Evolutionary conservation across 2,329 filamentous ascomycete genomes (phyloP), one percentile per base, ranked within the genome.

Genomic region (Talaromyces sp.): DNA sequence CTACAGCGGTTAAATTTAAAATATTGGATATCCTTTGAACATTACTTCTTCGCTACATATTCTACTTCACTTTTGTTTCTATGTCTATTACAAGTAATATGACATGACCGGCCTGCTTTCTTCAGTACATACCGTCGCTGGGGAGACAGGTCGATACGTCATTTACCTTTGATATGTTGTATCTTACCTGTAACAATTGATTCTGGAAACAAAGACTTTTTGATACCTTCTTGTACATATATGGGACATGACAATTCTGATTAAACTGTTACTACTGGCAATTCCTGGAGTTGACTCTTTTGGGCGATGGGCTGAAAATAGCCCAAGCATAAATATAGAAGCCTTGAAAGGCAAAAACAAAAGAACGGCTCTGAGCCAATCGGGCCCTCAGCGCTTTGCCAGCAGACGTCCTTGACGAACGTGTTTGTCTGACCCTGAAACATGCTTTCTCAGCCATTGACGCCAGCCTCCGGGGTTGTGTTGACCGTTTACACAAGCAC

Each of bases 1-100:
- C 73, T 77, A 68, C 65, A 62, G 64, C 33, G 65, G 62, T 56
- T 64, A 68, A 72, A 22, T 56, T 35, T 33, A 56, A 50, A 45
- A 27, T 45, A 14, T 19, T 16, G 48, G 27, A 50, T 57, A 52
- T 31, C 45, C 22, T 65, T 59, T n/a, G 35, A 43, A 8, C 43
- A 43, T 47, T 47, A 35, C 22, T 62, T 48, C 60, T 56, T 62
- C 47, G 14, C 54, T 62, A 61, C 57, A 64, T 56, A 60, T 64
- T 60, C 24, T 37, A 31, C 50, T 56, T 54, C 3, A 35, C 31
- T 48, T 39, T 63, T 63, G 50, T 58, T 58, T 63, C 43, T 63
- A 45, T 57, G 19, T 58, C 27, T 58, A 22, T 52, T 16, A 14
- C 24, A 58, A 43, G 22, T 57, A 43, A 48, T 47, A 62, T 62